These are phyloP conservation scores for Chrysanthemum lavandulifolium DNA, from an alignment of 129 eudicot genomes.

Conservation along the genomic window DNA sequence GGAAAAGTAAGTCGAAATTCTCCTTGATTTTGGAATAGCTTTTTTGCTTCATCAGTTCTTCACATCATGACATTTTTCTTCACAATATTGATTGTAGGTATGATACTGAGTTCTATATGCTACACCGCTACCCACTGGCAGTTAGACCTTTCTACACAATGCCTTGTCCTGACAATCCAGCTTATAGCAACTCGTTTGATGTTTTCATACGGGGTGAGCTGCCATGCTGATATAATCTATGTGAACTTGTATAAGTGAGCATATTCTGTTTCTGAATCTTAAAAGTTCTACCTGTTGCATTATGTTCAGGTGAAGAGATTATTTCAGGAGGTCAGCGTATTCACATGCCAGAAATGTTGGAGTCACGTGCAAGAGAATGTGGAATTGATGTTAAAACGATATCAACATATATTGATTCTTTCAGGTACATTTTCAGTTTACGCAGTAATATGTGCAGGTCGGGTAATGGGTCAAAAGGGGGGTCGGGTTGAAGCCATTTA, in stretches of 20 bases:
- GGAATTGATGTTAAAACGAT: constrained; percentile 79
- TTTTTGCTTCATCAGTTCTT: background rate
- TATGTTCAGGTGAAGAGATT: constrained; percentile 74
- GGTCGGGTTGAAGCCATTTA: background rate
- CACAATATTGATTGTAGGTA: constrained; percentile 40
- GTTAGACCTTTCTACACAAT: constrained; percentile 90
- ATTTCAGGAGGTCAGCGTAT: constrained; percentile 92
- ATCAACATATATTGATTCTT: constrained; percentile 70
- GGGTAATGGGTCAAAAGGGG: background rate
- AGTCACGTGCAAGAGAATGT: constrained; percentile 54
- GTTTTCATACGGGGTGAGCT: constrained; percentile 73
- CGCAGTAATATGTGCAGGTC: background rate
- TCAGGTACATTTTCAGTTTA: constrained; percentile 43
- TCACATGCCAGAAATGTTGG: constrained; percentile 63
- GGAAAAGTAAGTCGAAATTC: constrained; percentile 49
- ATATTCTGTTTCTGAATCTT: background rate
- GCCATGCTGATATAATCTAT: background rate
- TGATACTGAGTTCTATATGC: constrained; percentile 84
- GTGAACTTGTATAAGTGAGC: background rate
- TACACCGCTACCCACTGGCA: constrained; percentile 79
- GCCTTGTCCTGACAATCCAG: constrained; percentile 66
- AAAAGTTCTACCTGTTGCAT: background rate
- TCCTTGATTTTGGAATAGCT: too few relatives aligned
- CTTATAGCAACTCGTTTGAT: constrained; percentile 88
- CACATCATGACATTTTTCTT: background rate